phyloP scores from a whole-genome alignment of 768 basidiomycete genomes.

The Strobilomyces dryophilus region DNA sequence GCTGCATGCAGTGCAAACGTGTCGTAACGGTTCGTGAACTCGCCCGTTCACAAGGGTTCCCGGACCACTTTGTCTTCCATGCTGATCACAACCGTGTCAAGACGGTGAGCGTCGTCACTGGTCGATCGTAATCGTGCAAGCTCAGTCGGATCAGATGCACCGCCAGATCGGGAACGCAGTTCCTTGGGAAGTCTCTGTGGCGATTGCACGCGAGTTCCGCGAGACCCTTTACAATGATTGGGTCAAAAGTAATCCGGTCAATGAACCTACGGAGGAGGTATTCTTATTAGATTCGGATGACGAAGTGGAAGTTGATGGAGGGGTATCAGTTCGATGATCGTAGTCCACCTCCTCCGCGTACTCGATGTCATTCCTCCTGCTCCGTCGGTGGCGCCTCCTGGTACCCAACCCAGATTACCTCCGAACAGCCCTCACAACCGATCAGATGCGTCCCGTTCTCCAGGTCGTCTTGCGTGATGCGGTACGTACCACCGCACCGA shows the following conservation, averaged over 20 bases:
- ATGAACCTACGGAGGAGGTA: constrained; percentile 29
- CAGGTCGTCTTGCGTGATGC: constrained; percentile 53
- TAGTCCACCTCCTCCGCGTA: neutral
- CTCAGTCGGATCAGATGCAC: constrained; percentile 52
- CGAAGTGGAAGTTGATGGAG: constrained; percentile 31
- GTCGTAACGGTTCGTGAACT: constrained; percentile 73
- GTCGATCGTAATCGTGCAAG: neutral
- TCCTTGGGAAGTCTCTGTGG: constrained; percentile 58
- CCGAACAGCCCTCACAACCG: constrained; percentile 73
- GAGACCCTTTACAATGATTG: constrained; percentile 50
- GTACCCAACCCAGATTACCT: constrained; percentile 84
- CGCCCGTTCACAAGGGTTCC: constrained; percentile 79
- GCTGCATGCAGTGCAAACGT: constrained; percentile 50
- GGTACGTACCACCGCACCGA: constrained; percentile 70
- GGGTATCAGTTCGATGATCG: neutral
- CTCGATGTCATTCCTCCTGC: neutral
- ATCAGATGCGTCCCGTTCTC: constrained; percentile 71
- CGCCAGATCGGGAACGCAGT: constrained; percentile 82
- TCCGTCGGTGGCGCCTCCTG: constrained; percentile 41
- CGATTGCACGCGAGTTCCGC: constrained; percentile 61
- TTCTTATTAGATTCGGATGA: constrained; percentile 10
- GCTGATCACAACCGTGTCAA: constrained; percentile 49
- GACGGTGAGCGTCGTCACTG: constrained; percentile 43
- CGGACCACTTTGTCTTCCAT: constrained; percentile 66
- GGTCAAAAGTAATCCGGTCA: constrained; percentile 29